These are phyloP conservation scores for Phytophthora nicotianae DNA, from an alignment of 352 stramenopile genomes.

Conservation along the genomic window DNA sequence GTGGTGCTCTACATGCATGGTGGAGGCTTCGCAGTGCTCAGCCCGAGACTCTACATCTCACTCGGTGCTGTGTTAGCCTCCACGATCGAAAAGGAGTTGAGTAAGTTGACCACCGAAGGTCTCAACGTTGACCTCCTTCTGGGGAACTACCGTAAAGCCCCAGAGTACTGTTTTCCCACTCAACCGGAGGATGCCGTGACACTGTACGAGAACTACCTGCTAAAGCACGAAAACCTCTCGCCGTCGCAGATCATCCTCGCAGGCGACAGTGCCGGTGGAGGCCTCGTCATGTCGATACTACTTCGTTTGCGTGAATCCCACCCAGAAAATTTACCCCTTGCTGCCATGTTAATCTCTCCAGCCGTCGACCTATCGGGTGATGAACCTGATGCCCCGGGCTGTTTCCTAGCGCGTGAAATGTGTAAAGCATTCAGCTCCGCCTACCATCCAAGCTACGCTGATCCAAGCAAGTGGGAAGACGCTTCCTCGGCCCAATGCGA, in stretches of 20 bases:
- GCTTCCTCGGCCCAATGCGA: constrained; percentile 41
- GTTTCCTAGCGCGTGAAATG: constrained; percentile 25
- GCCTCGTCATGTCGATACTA: constrained; percentile 51
- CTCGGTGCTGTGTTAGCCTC: constrained; percentile 30
- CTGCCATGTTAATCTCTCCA: constrained; percentile 42
- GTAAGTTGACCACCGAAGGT: not conserved
- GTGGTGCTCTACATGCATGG: constrained; percentile 56
- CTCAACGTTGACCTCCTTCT: constrained; percentile 44
- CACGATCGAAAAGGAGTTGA: constrained; percentile 30
- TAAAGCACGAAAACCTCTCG: constrained; percentile 31
- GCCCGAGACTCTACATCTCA: constrained; percentile 46
- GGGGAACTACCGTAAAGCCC: constrained; percentile 60
- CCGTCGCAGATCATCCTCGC: constrained; percentile 48
- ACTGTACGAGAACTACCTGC: constrained; percentile 47
- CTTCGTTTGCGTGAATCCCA: constrained; percentile 43
- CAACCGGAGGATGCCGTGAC: constrained; percentile 40
- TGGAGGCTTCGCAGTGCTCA: constrained; percentile 44
- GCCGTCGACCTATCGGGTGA: constrained; percentile 35
- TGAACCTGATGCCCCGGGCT: constrained; percentile 19
- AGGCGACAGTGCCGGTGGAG: constrained; percentile 54
- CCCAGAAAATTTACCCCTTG: constrained; percentile 21
- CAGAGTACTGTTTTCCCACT: constrained; percentile 45
- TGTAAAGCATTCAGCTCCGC: constrained; percentile 10
- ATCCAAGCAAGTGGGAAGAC: constrained; percentile 29
- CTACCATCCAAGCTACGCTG: constrained; percentile 19